phyloP scores from a whole-genome alignment of 116 monocot genomes.

The Trichopus zeylanicus region DNA sequence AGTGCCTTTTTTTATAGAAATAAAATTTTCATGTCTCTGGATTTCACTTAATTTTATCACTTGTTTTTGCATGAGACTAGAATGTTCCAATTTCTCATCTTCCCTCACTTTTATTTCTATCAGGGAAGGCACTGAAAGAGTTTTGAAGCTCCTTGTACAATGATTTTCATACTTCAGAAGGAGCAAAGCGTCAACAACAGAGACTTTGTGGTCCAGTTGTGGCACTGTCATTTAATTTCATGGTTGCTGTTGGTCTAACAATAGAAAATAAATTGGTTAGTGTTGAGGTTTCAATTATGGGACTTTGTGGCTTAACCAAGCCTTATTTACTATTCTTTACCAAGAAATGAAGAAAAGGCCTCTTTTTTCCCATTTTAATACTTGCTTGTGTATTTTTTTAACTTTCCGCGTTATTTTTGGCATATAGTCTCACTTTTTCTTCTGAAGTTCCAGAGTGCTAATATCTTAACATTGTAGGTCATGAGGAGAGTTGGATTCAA shows the following conservation, averaged over 20 bases:
- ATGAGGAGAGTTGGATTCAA: constrained; percentile 94
- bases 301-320: too few species aligned
- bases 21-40: too few species aligned
- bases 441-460: background rate
- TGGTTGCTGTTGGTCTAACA: constrained; percentile 82
- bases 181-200: constrained; percentile 83
- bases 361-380: too few species aligned
- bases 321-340: too few species aligned
- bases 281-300: too few species aligned
- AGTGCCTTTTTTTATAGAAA: too few species aligned
- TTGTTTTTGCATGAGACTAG: too few species aligned
- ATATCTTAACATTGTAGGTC: constrained; percentile 31
- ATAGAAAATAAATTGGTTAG: constrained; percentile 87
- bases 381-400: too few species aligned
- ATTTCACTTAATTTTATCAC: too few species aligned
- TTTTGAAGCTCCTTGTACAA: constrained; percentile 55
- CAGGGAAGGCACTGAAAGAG: constrained; percentile 80
- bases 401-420: background rate
- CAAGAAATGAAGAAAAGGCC: too few species aligned
- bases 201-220: constrained; percentile 67
- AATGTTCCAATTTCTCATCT: background rate
- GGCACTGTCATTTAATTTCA: constrained; percentile 76
- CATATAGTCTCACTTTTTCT: background rate
- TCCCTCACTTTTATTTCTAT: background rate
- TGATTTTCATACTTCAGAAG: constrained; percentile 84